These are phyloP conservation scores for Moelleriella libera DNA, from an alignment of 2,329 filamentous ascomycete genomes.

Conservation along the genomic window DNA sequence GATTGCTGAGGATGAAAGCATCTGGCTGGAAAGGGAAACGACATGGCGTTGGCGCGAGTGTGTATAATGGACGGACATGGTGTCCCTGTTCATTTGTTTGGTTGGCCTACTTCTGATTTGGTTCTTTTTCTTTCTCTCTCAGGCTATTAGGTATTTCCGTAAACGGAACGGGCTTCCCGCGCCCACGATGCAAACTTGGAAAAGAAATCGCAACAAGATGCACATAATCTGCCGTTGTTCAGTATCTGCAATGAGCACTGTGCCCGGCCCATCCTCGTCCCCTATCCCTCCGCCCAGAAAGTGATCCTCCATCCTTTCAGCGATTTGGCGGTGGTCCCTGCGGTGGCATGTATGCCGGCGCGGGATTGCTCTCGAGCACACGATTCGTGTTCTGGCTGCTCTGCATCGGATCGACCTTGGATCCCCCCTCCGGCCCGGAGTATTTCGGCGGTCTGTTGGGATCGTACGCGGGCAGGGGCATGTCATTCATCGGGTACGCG, in stretches of 20 bases:
- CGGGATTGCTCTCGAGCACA: constrained; percentile 10
- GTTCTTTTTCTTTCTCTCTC: too few species aligned
- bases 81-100: neutral
- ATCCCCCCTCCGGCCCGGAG: constrained; percentile 28
- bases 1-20: neutral
- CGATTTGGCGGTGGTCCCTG: constrained; percentile 30
- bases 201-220: too few species aligned
- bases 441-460: constrained; percentile 43
- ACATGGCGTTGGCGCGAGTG: too few species aligned
- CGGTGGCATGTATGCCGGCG: constrained; percentile 24
- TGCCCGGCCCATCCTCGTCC: too few species aligned
- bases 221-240: too few species aligned
- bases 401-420: constrained; percentile 41
- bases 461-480: constrained; percentile 44
- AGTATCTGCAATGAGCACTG: too few species aligned
- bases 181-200: too few species aligned
- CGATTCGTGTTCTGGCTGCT: constrained; percentile 12
- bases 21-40: too few species aligned
- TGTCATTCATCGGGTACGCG: constrained; percentile 34
- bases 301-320: too few species aligned
- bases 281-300: too few species aligned
- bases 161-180: too few species aligned
- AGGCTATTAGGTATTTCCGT: too few species aligned
- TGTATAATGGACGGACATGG: neutral
- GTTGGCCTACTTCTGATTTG: neutral